Conservation (phyloP, 2,329 filamentous ascomycete species). For the Rachicladosporium sp. region DNA sequence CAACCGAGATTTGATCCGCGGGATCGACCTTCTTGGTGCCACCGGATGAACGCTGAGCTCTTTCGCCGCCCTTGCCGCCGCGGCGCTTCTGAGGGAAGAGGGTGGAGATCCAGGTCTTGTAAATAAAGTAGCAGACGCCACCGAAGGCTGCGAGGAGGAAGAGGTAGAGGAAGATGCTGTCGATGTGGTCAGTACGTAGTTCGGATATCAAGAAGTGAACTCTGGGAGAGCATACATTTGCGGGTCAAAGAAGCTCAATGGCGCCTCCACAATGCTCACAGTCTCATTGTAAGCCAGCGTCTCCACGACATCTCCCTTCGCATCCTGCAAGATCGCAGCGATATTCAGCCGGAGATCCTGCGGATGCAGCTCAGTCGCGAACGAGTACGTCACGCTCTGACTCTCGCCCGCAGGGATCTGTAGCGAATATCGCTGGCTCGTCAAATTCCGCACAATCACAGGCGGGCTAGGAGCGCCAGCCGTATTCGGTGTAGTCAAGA, state of each 20-base stretch:
- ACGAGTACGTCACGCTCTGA: constrained; percentile 67
- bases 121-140: constrained; percentile 86
- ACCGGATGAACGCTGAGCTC: constrained; percentile 47
- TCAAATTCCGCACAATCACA: constrained; percentile 70
- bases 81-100: constrained; percentile 78
- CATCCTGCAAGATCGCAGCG: constrained; percentile 58
- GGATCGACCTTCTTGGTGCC: constrained; percentile 57
- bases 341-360: constrained; percentile 75
- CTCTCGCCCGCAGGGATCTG: constrained; percentile 64
- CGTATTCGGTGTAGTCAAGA: constrained; percentile 49
- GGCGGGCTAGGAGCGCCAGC: constrained; percentile 40
- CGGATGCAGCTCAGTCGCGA: constrained; percentile 83
- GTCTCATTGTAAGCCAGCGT: constrained; percentile 69
- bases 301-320: constrained; percentile 59
- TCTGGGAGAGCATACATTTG: constrained; percentile 60
- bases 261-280: constrained; percentile 78
- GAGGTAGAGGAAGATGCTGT: constrained; percentile 92
- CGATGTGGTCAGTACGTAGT: background rate
- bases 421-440: constrained; percentile 59
- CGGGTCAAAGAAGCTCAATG: constrained; percentile 83
- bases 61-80: constrained; percentile 51
- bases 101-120: constrained; percentile 93
- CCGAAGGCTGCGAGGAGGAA: constrained; percentile 69
- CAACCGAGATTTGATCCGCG: constrained; percentile 45
- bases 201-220: no score